A percentile compares a stretch with the other conserved stretches of the same genome.
Conservation (phyloP, 2,329 filamentous ascomycete genomes). For the Mycocentrospora acerina region DNA sequence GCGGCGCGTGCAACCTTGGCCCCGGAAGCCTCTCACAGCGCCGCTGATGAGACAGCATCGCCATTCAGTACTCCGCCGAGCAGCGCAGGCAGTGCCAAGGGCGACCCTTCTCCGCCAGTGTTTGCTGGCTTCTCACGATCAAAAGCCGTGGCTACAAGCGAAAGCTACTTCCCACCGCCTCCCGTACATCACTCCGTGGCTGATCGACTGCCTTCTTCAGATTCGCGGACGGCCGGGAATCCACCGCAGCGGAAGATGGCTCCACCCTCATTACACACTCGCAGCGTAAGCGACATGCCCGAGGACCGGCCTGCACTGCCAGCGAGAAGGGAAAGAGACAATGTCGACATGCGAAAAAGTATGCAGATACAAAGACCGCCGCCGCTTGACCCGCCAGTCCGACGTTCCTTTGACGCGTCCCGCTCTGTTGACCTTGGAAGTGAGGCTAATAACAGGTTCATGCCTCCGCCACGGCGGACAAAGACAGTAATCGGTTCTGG, state of each 20-base stretch:
- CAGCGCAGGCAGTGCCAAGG: constrained; percentile 61
- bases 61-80: constrained; percentile 86
- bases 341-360: constrained; percentile 37
- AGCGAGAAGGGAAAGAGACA: constrained; percentile 43
- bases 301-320: constrained; percentile 54
- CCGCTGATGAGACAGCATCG: constrained; percentile 58
- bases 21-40: constrained; percentile 41
- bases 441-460: constrained; percentile 31
- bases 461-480: constrained; percentile 38
- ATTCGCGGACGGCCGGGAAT: constrained; percentile 19
- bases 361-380: constrained; percentile 32
- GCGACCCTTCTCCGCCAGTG: constrained; percentile 23
- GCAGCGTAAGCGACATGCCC: constrained; percentile 28
- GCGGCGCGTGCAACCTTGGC: constrained; percentile 28
- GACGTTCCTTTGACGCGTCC: constrained; percentile 39
- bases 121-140: constrained; percentile 28
- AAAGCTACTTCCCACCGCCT: constrained; percentile 37
- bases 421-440: constrained; percentile 25
- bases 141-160: constrained; percentile 21
- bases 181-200: constrained; percentile 33
- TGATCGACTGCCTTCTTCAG: constrained; percentile 23
- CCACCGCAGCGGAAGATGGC: constrained; percentile 20
- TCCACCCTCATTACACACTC: constrained; percentile 10
- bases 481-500: constrained; percentile 26
- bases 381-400: constrained; percentile 36